Conservation (phyloP, 176 grass and related monocot genomes). For the Aegilops longissima region DNA sequence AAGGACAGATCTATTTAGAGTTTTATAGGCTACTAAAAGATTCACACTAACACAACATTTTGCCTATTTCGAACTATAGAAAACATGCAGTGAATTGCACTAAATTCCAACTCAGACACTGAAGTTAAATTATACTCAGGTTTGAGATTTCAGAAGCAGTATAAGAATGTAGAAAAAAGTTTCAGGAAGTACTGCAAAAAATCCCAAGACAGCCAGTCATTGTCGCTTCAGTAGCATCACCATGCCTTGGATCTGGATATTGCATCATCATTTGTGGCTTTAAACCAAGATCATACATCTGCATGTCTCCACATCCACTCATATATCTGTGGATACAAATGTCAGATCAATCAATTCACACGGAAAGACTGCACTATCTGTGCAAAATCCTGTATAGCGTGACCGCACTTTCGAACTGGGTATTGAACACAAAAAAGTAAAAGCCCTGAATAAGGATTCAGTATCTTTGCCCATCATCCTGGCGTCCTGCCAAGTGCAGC, state of each 20-base stretch:
- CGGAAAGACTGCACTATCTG: conserved; percentile 24
- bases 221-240: conserved; percentile 15
- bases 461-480: neutral
- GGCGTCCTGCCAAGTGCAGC: neutral
- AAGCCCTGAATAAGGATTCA: conserved; percentile 7
- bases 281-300: neutral
- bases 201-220: conserved; percentile 31
- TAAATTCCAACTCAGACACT: neutral
- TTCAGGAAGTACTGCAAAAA: conserved; percentile 3
- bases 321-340: conserved; percentile 34
- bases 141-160: neutral
- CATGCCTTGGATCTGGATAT: conserved; percentile 22
- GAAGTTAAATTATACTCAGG: neutral
- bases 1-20: conserved; percentile 1
- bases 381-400: conserved; percentile 4
- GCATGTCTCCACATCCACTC: conserved; percentile 34
- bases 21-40: conserved; percentile 10
- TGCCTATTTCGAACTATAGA: conserved; percentile 8
- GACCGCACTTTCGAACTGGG: conserved; percentile 6
- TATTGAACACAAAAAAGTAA: conserved; percentile 18
- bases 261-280: conserved; percentile 19
- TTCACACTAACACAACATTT: neutral
- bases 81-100: neutral
- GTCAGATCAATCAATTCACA: conserved; percentile 29
- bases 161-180: neutral